Evolutionary conservation across 2,329 filamentous ascomycete genomes (phyloP).

Genomic region (Cryphonectria parasitica): DNA sequence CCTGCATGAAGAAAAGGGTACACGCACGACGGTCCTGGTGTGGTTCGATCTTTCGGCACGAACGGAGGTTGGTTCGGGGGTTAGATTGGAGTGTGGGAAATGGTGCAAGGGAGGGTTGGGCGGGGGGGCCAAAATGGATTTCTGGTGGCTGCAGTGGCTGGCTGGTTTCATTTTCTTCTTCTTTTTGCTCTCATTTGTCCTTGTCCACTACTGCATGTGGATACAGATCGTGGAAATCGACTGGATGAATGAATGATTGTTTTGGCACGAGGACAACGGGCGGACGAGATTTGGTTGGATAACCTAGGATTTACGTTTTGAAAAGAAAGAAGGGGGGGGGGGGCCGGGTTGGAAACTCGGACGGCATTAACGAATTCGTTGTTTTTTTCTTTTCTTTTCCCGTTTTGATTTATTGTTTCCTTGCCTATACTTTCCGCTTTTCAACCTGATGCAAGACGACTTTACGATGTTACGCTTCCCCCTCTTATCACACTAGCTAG

Average conservation of each 20-base stretch:
- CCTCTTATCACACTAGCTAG: neutral
- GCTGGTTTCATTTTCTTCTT: neutral
- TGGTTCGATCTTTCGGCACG: constrained; percentile 1
- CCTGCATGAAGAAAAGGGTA: neutral
- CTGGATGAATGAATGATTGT: neutral
- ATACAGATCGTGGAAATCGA: neutral
- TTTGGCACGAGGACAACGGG: neutral
- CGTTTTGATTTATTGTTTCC: neutral
- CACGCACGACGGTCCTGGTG: constrained; percentile 5
- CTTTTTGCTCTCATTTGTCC: neutral
- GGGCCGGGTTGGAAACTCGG: neutral
- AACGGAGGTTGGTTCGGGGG: neutral
- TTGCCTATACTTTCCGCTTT: neutral
- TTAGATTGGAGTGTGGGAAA: neutral
- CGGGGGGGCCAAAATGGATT: neutral
- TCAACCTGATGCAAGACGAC: neutral
- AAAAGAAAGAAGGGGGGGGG: neutral
- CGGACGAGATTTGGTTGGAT: neutral
- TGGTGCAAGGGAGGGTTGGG: neutral
- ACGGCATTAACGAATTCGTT: neutral
- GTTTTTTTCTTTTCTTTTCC: neutral
- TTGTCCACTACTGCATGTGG: neutral
- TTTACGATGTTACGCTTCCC: neutral
- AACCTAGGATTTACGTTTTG: neutral
- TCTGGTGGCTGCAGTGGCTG: neutral